Conservation (phyloP, 1,284 basidiomycete species). For the Naganishia sp. region DNA sequence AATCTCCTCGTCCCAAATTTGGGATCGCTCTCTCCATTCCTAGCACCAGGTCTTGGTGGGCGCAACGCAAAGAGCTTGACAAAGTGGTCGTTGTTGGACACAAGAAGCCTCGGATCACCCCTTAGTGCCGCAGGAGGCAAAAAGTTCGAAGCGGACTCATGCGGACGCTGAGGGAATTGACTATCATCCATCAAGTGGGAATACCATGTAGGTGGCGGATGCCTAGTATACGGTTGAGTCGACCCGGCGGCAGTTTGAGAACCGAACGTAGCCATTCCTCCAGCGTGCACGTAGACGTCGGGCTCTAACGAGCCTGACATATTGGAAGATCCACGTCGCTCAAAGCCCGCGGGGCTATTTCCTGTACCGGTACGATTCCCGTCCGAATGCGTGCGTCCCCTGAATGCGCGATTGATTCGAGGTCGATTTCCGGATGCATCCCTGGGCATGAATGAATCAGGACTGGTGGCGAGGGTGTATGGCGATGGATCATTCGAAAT, state of each 20-base stretch:
- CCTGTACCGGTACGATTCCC: not conserved
- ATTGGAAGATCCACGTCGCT: not conserved
- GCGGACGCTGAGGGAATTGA: slow-evolving; percentile 17
- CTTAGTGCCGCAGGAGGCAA: slow-evolving; percentile 2
- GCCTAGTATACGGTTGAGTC: not conserved
- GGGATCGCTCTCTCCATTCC: not conserved
- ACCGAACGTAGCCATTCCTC: slow-evolving; percentile 9
- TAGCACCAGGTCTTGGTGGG: not conserved
- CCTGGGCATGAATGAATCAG: not conserved
- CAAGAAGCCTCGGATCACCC: slow-evolving; percentile 51
- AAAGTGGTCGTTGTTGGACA: slow-evolving; percentile 53
- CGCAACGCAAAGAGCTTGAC: slow-evolving; percentile 51
- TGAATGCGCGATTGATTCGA: slow-evolving; percentile 1
- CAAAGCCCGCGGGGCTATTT: not conserved
- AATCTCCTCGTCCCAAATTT: slow-evolving; percentile 37
- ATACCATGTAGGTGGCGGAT: slow-evolving; percentile 17
- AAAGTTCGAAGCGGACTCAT: not conserved
- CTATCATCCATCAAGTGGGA: slow-evolving; percentile 13
- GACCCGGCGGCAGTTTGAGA: not conserved
- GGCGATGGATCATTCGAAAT: not conserved
- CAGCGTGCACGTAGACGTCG: slow-evolving; percentile 13
- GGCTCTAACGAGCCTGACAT: not conserved
- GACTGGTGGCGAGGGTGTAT: not conserved
- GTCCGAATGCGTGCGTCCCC: not conserved
- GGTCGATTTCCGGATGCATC: not conserved